Base-by-base conservation (phyloP, 2,329 filamentous ascomycete genomes). In the Rhynchosporium agropyri region DNA sequence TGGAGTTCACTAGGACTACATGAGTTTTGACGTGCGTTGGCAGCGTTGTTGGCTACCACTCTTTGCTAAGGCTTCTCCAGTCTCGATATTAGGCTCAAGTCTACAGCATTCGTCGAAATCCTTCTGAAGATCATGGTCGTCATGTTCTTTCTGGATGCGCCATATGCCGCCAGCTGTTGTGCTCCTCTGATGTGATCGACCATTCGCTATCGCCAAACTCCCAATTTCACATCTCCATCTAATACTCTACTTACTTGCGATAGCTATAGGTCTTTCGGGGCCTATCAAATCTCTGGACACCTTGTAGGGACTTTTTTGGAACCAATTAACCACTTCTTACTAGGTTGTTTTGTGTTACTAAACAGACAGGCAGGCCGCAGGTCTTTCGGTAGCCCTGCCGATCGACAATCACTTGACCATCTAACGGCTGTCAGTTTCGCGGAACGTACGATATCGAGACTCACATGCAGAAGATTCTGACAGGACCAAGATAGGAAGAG, bases 171-270 rank as follows among this genome's bases (percentile, higher is more conserved):
- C 51, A 33, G 33, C 9, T 54, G 20, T 42, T 54, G 8, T 54
- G 20, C 10, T 54, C n/a, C 20, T 42, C 36, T 29, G 33, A 29
- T 42, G 51, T 42, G 36, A 54, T 36, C 15, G 33, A 54, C 51
- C 20, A 29, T 42, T 54, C 51, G 20, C 51, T 42, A 15, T 54
- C n/a, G 10, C 51, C 51, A 36, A 54, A 54, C 33, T n/a, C 20
- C 33, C 33, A 28, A n/a, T 10, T 46, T 6, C 43, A n/a, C 20
- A 8, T 8, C 43, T 46, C n/a, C n/a, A 4, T 13, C 33, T 13
- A 7, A n/a, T 33, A 51, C 13, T 40, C 51, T 42, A 13, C 10
- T 42, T 15, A 4, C 31, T 13, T 36, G 33, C 33, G 5, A 10
- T 36, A 36, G 6, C 9, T 10, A 36, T 20, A 20, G 20, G 1